phyloP scores from a whole-genome alignment of 2,329 filamentous ascomycete genomes.

The Cladophialophora bantiana region DNA sequence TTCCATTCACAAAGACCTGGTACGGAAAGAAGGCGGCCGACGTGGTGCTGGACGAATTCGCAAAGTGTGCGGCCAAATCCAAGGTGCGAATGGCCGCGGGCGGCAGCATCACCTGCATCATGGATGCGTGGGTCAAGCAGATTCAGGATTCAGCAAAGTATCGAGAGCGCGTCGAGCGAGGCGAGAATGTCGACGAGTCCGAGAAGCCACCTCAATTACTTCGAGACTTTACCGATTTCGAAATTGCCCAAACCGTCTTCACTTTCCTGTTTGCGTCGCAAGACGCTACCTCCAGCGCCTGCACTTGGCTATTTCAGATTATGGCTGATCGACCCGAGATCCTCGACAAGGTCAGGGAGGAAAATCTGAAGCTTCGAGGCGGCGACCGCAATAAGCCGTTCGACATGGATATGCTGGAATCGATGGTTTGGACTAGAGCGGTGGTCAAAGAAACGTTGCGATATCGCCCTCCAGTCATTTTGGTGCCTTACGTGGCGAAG shows the following conservation, averaged over 20 bases:
- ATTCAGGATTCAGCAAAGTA: slow-evolving; percentile 87
- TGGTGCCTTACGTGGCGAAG: slow-evolving; percentile 95
- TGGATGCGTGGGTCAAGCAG: slow-evolving; percentile 90
- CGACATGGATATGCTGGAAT: slow-evolving; percentile 85
- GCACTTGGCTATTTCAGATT: slow-evolving; percentile 94
- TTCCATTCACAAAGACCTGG: slow-evolving; percentile 95
- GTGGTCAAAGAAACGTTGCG: slow-evolving; percentile 90
- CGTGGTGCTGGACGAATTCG: slow-evolving; percentile 87
- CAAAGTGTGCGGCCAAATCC: slow-evolving; percentile 90
- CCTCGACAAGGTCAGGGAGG: slow-evolving; percentile 86
- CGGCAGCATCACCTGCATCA: slow-evolving; percentile 86
- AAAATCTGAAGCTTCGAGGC: slow-evolving; percentile 79
- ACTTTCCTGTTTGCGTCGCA: slow-evolving; percentile 97
- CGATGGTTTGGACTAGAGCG: slow-evolving; percentile 86
- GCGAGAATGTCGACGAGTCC: slow-evolving; percentile 69
- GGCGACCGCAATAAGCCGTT: slow-evolving; percentile 75
- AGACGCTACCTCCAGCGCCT: slow-evolving; percentile 92
- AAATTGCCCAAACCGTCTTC: slow-evolving; percentile 92
- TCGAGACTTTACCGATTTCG: slow-evolving; percentile 85
- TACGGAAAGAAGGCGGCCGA: slow-evolving; percentile 95
- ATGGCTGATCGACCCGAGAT: slow-evolving; percentile 93
- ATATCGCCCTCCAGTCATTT: slow-evolving; percentile 93
- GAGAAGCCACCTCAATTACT: slow-evolving; percentile 85
- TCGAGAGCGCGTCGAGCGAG: slow-evolving; percentile 77
- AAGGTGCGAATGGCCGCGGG: slow-evolving; percentile 91